Evolutionary conservation across 2,329 filamentous ascomycete genomes (phyloP), one percentile per base, ranked within the genome.

Genomic region (Fusarium sp.): DNA sequence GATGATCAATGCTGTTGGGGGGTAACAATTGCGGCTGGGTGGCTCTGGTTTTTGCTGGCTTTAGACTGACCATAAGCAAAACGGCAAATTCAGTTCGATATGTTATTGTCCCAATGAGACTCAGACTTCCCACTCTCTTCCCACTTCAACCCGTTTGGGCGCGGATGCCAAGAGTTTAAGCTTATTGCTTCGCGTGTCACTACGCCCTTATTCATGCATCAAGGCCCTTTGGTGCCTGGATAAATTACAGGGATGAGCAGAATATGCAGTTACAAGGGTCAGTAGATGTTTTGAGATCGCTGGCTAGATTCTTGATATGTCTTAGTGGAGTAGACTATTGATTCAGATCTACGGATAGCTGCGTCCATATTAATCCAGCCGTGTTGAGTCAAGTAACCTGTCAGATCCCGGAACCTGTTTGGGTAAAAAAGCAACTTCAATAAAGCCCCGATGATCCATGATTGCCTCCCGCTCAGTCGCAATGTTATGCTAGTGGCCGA

Each of bases 321-420:
- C 9, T 48, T 30, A 22, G 45, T 17, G 6, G 26, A 22, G 0
- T 1, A n/a, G 26, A 48, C 20, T 48, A 48, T 48, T n/a, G 45
- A n/a, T 17, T 48, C 26, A 48, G 45, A 30, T 30, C 26, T 17
- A 48, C 45, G 26, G 26, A 1, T 48, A 22, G 45, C 26, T 12
- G 45, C 45, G 20, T 30, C 45, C 20, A 22, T 30, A 4, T n/a
- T 6, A 22, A 30, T 11, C 26, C 20, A 28, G 10, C 14, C 14
- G 7, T 22, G 20, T 17, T 48, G 4, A 12, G 20, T 6, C 9
- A 17, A 17, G 10, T 28, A 10, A n/a, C 6, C 6, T 22, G 26
- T n/a, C 10, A n/a, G 9, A n/a, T 30, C 26, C 9, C 1, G 5
- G 14, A n/a, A n/a, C 20, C 4, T 1, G 2, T 30, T 22, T 17